These are phyloP conservation scores for Claviceps digitariae DNA, from an alignment of 2,329 filamentous ascomycete species.

Conservation along the genomic window DNA sequence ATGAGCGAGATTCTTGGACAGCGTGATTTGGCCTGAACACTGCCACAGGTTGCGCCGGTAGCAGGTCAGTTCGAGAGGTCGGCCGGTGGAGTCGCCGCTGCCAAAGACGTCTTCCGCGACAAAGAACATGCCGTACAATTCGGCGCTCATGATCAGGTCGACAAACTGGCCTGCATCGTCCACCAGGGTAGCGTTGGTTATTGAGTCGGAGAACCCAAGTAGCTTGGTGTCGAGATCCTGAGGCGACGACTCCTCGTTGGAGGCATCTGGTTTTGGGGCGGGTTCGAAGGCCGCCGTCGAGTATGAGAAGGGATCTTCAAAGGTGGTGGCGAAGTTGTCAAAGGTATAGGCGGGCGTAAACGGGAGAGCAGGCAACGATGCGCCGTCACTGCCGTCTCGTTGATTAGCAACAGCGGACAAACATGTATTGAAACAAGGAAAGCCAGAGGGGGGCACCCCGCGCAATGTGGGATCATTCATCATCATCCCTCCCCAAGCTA, in stretches of 20 bases:
- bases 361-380: conserved; percentile 25
- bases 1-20: conserved; percentile 60
- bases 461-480: too few species aligned
- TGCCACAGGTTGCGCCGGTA: conserved; percentile 93
- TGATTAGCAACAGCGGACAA: not conserved
- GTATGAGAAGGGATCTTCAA: conserved; percentile 53
- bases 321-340: conserved; percentile 45
- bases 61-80: conserved; percentile 75
- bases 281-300: conserved; percentile 34
- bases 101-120: conserved; percentile 70
- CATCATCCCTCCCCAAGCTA: too few species aligned
- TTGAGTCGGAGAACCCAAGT: conserved; percentile 56
- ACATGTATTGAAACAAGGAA: too few species aligned
- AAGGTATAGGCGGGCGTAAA: conserved; percentile 50
- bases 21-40: conserved; percentile 72
- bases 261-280: conserved; percentile 27
- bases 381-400: conserved; percentile 19
- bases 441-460: too few species aligned
- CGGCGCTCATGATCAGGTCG: conserved; percentile 55
- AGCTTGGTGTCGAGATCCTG: conserved; percentile 55
- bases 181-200: conserved; percentile 46
- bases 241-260: conserved; percentile 34
- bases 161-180: conserved; percentile 52
- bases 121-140: conserved; percentile 82
- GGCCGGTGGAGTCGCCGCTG: conserved; percentile 38